phyloP scores from a whole-genome alignment of 1,139 yeast species.

The Hyphopichia fennica region DNA sequence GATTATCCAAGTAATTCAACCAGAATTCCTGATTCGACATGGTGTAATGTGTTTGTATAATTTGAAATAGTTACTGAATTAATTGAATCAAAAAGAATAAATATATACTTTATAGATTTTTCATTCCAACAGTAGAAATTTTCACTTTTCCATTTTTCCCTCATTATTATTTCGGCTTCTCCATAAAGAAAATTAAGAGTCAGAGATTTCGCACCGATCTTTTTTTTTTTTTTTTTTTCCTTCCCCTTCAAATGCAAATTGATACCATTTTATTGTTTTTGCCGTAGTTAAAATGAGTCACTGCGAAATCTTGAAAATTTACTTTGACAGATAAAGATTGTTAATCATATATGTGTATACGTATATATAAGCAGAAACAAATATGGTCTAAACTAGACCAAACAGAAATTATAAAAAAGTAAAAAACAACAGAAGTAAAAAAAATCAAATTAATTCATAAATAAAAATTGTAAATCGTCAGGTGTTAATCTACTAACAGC shows the following conservation, averaged over 20 bases:
- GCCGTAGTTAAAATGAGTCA: slow-evolving; percentile 2
- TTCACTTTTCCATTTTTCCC: background rate
- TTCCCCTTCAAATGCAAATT: too few species aligned
- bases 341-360: background rate
- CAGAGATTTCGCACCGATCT: slow-evolving; percentile 1
- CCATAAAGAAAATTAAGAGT: background rate
- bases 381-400: too few species aligned
- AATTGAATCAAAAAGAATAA: background rate
- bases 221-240: background rate
- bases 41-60: background rate
- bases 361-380: background rate
- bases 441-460: slow-evolving; percentile 52
- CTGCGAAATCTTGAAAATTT: too few species aligned
- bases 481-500: slow-evolving; percentile 88
- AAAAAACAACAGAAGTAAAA: background rate
- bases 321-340: too few species aligned
- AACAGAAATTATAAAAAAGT: background rate
- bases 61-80: background rate
- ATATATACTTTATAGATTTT: too few species aligned
- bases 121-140: background rate
- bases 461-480: slow-evolving; percentile 90
- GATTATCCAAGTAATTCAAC: slow-evolving; percentile 69
- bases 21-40: slow-evolving; percentile 45
- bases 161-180: background rate
- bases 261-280: too few species aligned